Evolutionary conservation across 1,284 basidiomycete species (phyloP).

Genomic region (Leccinum colubrinum): DNA sequence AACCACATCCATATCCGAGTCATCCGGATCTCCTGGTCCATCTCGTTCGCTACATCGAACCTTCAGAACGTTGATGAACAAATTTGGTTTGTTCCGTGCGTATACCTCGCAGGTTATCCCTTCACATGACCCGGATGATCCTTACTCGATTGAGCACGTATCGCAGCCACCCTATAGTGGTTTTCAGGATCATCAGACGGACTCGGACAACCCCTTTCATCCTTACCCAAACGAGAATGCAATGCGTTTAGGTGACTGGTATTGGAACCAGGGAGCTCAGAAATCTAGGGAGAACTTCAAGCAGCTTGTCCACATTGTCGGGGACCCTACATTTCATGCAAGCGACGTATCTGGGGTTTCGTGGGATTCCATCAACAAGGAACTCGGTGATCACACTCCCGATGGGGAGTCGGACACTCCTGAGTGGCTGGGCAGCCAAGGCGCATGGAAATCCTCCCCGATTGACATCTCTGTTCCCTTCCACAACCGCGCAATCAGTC

Average conservation of each 20-base stretch:
- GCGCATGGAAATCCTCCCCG: background rate
- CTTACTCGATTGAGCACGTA: background rate
- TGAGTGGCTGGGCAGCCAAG: background rate
- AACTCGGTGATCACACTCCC: background rate
- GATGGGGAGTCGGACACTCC: background rate
- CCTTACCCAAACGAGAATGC: slow-evolving; percentile 10
- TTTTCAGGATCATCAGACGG: background rate
- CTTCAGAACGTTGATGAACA: background rate
- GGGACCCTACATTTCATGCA: background rate
- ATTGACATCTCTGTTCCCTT: background rate
- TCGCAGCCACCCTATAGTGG: background rate
- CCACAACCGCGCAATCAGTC: background rate
- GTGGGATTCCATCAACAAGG: background rate
- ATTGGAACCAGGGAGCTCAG: slow-evolving; percentile 1
- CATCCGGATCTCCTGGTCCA: background rate
- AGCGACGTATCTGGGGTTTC: background rate
- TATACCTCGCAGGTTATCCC: background rate
- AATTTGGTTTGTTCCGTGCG: slow-evolving; percentile 4
- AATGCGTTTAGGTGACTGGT: background rate
- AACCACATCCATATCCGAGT: background rate
- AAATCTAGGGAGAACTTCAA: background rate
- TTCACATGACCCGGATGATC: slow-evolving; percentile 2
- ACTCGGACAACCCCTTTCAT: background rate
- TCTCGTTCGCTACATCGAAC: background rate
- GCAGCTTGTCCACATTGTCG: background rate